phyloP scores from a whole-genome alignment of 768 basidiomycete species.

The Boletus sp. region DNA sequence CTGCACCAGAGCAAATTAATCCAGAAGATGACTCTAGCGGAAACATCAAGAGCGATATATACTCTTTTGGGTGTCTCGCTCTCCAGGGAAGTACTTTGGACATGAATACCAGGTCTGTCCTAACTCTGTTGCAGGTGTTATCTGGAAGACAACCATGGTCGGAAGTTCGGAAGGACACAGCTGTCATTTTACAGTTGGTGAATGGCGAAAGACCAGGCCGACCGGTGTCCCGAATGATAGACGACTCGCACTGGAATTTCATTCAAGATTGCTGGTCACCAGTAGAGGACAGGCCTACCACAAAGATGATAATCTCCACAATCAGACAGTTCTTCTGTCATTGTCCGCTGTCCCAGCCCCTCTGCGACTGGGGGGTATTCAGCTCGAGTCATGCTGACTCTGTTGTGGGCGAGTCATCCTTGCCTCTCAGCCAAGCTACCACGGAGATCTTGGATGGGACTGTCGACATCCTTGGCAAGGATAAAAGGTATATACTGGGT shows the following conservation, averaged over 20 bases:
- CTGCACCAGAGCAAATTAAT: conserved; percentile 35
- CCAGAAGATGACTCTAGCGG: conserved; percentile 5
- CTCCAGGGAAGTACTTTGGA: conserved; percentile 36
- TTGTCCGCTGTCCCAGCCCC: neutral
- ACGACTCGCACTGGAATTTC: conserved; percentile 5
- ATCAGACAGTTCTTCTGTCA: neutral
- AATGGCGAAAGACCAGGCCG: conserved; percentile 1
- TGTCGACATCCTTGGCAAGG: too few species aligned
- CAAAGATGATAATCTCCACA: too few species aligned
- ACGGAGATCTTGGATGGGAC: too few species aligned
- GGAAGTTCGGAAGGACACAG: neutral
- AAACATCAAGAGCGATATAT: conserved; percentile 14
- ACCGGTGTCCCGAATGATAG: neutral
- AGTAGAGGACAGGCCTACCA: neutral
- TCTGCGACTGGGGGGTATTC: neutral
- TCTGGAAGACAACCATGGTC: conserved; percentile 10
- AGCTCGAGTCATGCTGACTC: neutral
- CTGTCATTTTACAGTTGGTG: conserved; percentile 2
- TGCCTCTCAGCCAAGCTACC: too few species aligned
- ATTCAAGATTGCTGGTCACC: conserved; percentile 6
- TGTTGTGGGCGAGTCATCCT: too few species aligned
- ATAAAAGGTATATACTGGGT: too few species aligned
- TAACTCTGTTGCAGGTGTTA: neutral
- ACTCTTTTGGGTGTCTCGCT: conserved; percentile 28
- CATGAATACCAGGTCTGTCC: conserved; percentile 22